These are phyloP conservation scores for Monilinia polystroma DNA, from an alignment of 2,329 filamentous ascomycete species.

Conservation along the genomic window DNA sequence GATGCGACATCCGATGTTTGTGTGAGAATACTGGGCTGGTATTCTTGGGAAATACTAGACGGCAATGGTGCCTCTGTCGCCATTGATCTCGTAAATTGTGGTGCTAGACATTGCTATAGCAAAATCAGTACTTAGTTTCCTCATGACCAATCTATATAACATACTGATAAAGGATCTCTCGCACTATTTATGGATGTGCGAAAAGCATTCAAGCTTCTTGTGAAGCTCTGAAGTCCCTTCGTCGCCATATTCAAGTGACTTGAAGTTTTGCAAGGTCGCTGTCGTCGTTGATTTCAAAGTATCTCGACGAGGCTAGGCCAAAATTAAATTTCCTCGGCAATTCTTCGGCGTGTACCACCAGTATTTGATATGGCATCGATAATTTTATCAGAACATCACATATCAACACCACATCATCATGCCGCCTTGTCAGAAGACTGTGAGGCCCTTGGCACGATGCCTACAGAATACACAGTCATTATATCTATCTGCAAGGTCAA, in stretches of 20 bases:
- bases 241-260: conserved; percentile 37
- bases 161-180: conserved; percentile 44
- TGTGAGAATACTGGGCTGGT: conserved; percentile 25
- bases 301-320: conserved; percentile 28
- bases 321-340: conserved; percentile 34
- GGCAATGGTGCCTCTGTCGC: conserved; percentile 47
- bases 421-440: conserved; percentile 60
- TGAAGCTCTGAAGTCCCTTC: conserved; percentile 38
- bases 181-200: conserved; percentile 32
- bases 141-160: conserved; percentile 20
- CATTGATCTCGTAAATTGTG: conserved; percentile 47
- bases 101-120: conserved; percentile 47
- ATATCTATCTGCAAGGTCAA: conserved; percentile 30
- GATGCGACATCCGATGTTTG: conserved; percentile 1
- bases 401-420: conserved; percentile 43
- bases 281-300: conserved; percentile 24
- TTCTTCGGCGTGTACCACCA: conserved; percentile 32
- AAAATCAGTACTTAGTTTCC: conserved; percentile 29
- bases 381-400: conserved; percentile 33
- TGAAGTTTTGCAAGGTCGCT: conserved; percentile 23
- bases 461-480: conserved; percentile 45
- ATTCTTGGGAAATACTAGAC: conserved; percentile 29
- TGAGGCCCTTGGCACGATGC: conserved; percentile 56
- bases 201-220: conserved; percentile 35
- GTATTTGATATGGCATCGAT: conserved; percentile 27